Conservation (phyloP, 148 eudicot genomes). For the Rhododendron williamsianum region DNA sequence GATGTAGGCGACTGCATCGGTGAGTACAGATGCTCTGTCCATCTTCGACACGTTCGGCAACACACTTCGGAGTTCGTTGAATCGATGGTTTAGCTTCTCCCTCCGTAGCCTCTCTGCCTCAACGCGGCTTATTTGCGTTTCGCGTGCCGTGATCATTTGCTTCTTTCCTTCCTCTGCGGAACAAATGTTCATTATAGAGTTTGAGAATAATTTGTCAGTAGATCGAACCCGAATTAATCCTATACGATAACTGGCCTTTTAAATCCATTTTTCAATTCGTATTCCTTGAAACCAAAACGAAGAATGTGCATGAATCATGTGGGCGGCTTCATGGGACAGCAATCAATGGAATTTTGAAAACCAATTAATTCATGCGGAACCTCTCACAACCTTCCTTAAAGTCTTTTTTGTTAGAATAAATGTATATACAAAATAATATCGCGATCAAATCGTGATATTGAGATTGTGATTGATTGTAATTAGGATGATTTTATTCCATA, state of each 20-base stretch:
- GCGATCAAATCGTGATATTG: no score
- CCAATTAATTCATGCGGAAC: not conserved
- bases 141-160: not conserved
- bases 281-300: not conserved
- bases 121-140: conserved; percentile 30
- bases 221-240: no score
- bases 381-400: not conserved
- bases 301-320: not conserved
- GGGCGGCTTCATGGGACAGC: not conserved
- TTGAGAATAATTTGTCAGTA: no score
- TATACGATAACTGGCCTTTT: no score
- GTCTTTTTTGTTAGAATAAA: no score
- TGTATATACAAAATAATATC: no score
- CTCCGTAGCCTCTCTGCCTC: conserved; percentile 57
- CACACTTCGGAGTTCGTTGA: conserved; percentile 37
- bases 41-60: conserved; percentile 25
- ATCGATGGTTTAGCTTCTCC: conserved; percentile 52
- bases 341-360: not conserved
- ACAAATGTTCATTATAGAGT: not conserved
- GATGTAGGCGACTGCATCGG: conserved; percentile 53
- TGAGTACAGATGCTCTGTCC: conserved; percentile 61
- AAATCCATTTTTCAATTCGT: no score
- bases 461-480: no score
- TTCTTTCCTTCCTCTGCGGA: conserved; percentile 18
- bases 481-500: no score